These are phyloP conservation scores for Termitomyces heimii DNA, from an alignment of 768 basidiomycete genomes.

Conservation along the genomic window DNA sequence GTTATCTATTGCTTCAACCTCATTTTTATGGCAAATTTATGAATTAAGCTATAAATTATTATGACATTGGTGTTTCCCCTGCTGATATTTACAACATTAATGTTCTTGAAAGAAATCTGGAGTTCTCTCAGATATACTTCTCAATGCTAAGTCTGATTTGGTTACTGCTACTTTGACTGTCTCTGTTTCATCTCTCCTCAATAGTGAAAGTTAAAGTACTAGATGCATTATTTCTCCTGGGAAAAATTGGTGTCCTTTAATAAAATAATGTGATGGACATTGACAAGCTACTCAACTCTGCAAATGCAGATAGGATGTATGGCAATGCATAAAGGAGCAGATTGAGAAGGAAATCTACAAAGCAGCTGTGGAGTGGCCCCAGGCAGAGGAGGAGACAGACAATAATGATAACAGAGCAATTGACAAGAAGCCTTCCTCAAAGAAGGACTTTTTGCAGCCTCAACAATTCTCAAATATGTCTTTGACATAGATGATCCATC, in stretches of 20 bases:
- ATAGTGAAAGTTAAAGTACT: slow-evolving; percentile 5
- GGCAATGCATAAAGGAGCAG: not conserved
- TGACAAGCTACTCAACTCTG: slow-evolving; percentile 4
- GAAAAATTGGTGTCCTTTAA: slow-evolving; percentile 4
- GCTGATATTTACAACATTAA: slow-evolving; percentile 26
- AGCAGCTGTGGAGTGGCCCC: not conserved
- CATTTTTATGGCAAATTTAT: slow-evolving; percentile 1
- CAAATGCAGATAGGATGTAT: not conserved
- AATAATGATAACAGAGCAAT: slow-evolving; percentile 4
- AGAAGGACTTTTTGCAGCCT: slow-evolving; percentile 17
- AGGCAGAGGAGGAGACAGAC: not conserved
- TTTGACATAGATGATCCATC: slow-evolving; percentile 15
- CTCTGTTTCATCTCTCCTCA: slow-evolving; percentile 17
- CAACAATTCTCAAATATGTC: slow-evolving; percentile 15
- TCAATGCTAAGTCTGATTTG: not conserved
- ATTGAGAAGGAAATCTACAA: slow-evolving; percentile 3
- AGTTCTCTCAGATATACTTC: slow-evolving; percentile 16
- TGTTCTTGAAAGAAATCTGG: slow-evolving; percentile 26
- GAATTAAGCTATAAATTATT: slow-evolving; percentile 21
- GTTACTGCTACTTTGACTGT: slow-evolving; percentile 8
- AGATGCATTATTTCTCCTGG: not conserved
- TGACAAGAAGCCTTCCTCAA: slow-evolving; percentile 10
- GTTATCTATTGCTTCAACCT: not conserved
- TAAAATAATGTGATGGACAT: slow-evolving; percentile 2
- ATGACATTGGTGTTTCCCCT: slow-evolving; percentile 19